Percentiles rank a stretch among this genome's conserved stretches.
Evolutionary conservation across 2,329 filamentous ascomycete species (phyloP).

Genomic region (Colletotrichum lupini): DNA sequence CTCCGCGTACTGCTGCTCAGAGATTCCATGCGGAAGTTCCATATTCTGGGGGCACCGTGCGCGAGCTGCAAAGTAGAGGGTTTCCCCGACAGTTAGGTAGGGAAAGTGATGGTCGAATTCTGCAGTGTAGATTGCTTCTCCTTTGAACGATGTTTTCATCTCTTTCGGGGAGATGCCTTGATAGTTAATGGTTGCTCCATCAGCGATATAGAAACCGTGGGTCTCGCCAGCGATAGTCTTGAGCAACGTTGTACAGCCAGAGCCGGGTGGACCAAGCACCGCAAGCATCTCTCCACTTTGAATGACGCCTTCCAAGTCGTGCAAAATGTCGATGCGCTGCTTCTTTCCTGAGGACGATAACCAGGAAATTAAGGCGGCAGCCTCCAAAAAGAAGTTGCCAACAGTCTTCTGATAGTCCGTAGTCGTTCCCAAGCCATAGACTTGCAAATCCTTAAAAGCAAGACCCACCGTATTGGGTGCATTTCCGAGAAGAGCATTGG

Average conservation of each 20-base stretch:
- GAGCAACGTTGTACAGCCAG: slow-evolving; percentile 74
- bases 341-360: slow-evolving; percentile 39
- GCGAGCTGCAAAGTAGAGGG: slow-evolving; percentile 68
- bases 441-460: slow-evolving; percentile 54
- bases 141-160: slow-evolving; percentile 46
- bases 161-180: slow-evolving; percentile 12
- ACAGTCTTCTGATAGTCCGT: slow-evolving; percentile 57
- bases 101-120: slow-evolving; percentile 74
- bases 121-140: slow-evolving; percentile 75
- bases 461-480: slow-evolving; percentile 46
- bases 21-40: slow-evolving; percentile 57
- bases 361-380: slow-evolving; percentile 41
- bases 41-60: slow-evolving; percentile 59
- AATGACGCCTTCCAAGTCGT: slow-evolving; percentile 61
- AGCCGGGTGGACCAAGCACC: slow-evolving; percentile 64
- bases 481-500: slow-evolving; percentile 39
- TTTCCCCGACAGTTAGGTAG: slow-evolving; percentile 68
- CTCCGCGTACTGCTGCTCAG: slow-evolving; percentile 52
- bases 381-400: slow-evolving; percentile 48
- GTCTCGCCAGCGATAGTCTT: slow-evolving; percentile 74
- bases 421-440: slow-evolving; percentile 53
- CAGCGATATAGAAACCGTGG: slow-evolving; percentile 61
- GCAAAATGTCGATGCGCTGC: slow-evolving; percentile 58
- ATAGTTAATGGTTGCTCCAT: slow-evolving; percentile 28
- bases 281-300: slow-evolving; percentile 67